A percentile compares a stretch with the other conserved stretches of the same genome.
Evolutionary conservation across 352 stramenopile species (phyloP).

Genomic region (Pythium utonaiense): DNA sequence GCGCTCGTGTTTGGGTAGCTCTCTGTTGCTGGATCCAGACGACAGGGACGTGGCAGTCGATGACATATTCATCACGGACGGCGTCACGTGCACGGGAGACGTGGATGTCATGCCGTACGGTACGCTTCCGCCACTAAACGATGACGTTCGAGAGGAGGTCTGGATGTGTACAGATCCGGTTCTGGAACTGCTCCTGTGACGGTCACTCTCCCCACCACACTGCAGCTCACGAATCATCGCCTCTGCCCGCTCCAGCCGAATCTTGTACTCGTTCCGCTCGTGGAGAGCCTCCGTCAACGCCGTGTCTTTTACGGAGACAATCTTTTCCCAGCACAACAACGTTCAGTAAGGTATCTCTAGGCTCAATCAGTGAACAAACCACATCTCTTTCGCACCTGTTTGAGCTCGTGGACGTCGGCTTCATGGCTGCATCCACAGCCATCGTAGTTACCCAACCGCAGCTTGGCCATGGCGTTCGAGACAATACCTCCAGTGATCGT

Average conservation of each 20-base stretch:
- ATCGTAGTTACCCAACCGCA: conserved; percentile 10
- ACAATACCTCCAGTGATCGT: conserved; percentile 21
- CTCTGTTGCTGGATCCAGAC: not conserved
- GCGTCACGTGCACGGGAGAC: conserved; percentile 12
- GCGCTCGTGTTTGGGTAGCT: conserved; percentile 25
- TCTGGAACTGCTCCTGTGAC: not conserved
- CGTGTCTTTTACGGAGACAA: conserved; percentile 50
- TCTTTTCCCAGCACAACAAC: conserved; percentile 14
- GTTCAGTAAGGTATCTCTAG: not conserved
- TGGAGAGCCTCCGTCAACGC: conserved; percentile 52
- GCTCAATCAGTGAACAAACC: not conserved
- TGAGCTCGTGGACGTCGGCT: conserved; percentile 30
- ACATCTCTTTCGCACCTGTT: conserved; percentile 17
- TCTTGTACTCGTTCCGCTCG: conserved; percentile 51
- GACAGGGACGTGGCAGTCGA: not conserved
- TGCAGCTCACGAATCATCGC: conserved; percentile 36
- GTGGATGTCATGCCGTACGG: conserved; percentile 24
- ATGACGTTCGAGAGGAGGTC: conserved; percentile 15
- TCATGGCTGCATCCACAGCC: conserved; percentile 28
- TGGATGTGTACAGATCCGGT: conserved; percentile 13
- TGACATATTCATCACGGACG: not conserved
- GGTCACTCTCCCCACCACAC: conserved; percentile 24
- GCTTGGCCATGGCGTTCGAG: conserved; percentile 27
- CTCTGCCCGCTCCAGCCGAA: conserved; percentile 45
- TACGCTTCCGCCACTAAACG: conserved; percentile 15